Evolutionary conservation across 169 alveolate species (phyloP).

Genomic region (Eimeria maxima): DNA sequence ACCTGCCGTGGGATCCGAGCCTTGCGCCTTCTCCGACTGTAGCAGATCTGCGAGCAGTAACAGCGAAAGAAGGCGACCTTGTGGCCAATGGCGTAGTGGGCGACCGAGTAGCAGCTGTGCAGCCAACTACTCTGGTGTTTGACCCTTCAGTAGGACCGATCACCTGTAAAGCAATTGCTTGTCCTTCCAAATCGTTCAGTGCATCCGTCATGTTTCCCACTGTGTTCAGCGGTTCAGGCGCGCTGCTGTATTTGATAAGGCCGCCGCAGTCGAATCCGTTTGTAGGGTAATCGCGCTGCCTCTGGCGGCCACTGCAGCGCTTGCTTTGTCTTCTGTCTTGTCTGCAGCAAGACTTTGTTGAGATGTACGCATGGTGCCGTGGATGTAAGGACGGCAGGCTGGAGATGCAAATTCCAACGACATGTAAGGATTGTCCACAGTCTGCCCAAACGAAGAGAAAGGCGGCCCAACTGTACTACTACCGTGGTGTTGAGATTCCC

Average conservation of each 20-base stretch:
- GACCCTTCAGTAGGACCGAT: constrained; percentile 22
- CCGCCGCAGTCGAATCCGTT: neutral
- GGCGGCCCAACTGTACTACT: neutral
- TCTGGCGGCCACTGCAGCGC: neutral
- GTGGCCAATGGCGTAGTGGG: constrained; percentile 28
- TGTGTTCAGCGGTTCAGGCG: neutral
- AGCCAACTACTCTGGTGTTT: constrained; percentile 25
- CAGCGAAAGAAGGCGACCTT: constrained; percentile 53
- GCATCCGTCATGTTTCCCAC: neutral
- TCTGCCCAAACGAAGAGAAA: neutral
- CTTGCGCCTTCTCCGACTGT: constrained; percentile 52
- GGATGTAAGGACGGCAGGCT: constrained; percentile 65
- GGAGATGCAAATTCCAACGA: constrained; percentile 69
- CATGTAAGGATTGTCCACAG: constrained; percentile 20
- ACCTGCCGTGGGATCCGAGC: constrained; percentile 63
- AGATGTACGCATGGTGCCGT: constrained; percentile 64
- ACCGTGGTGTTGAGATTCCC: neutral
- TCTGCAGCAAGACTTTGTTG: constrained; percentile 69
- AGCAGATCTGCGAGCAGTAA: constrained; percentile 28
- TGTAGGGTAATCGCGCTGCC: neutral
- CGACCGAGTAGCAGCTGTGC: neutral
- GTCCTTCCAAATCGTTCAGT: neutral
- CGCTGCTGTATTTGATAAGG: neutral
- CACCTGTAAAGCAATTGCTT: neutral
- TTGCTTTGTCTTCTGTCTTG: neutral